These are phyloP conservation scores for Aspergillus mulundensis DNA, from an alignment of 495 filamentous ascomycete genomes.

Conservation along the genomic window DNA sequence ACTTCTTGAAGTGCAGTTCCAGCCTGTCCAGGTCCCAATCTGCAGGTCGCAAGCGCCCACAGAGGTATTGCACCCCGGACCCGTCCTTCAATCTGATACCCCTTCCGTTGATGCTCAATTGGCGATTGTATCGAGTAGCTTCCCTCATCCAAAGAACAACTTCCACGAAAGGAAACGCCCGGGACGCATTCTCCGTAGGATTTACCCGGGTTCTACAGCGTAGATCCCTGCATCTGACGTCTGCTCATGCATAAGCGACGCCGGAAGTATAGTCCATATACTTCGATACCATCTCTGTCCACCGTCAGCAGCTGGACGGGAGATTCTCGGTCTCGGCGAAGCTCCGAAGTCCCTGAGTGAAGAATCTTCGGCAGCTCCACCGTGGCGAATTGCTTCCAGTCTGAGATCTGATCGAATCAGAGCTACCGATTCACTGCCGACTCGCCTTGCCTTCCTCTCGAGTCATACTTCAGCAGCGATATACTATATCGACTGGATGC, in stretches of 20 bases:
- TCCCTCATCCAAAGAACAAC: too few relatives aligned
- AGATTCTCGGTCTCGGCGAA: not conserved
- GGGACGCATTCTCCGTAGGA: not conserved
- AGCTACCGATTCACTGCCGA: not conserved
- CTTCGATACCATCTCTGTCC: not conserved
- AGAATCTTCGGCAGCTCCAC: conserved; percentile 10
- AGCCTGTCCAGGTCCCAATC: not conserved
- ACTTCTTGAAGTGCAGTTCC: not conserved
- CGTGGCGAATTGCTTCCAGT: conserved; percentile 1
- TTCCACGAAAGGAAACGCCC: not conserved
- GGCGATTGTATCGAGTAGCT: too few relatives aligned
- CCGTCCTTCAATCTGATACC: too few relatives aligned
- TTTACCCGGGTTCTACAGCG: not conserved
- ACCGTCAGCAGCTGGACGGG: not conserved
- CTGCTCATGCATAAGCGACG: not conserved
- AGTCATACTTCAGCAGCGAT: not conserved
- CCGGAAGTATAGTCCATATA: not conserved
- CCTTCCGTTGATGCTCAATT: too few relatives aligned
- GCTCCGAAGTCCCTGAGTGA: not conserved
- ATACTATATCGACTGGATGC: too few relatives aligned
- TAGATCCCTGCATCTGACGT: too few relatives aligned
- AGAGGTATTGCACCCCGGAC: too few relatives aligned
- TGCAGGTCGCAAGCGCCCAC: too few relatives aligned
- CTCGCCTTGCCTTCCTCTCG: conserved; percentile 8
- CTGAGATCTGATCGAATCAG: not conserved